Evolutionary conservation across 805 yeast species (phyloP).

Genomic region (Tetrapisispora namnaoensis): DNA sequence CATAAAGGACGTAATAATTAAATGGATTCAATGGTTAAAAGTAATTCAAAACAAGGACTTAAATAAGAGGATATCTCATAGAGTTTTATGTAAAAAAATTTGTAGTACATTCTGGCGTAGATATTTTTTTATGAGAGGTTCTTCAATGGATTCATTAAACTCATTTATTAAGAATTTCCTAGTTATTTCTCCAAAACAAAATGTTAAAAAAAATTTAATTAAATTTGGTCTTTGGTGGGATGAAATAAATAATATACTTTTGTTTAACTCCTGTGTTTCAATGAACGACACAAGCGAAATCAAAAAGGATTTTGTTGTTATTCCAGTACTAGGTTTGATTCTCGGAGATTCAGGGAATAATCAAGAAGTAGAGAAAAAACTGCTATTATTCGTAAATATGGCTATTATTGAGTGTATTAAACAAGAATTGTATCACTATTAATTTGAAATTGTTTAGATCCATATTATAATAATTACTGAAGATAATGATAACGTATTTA

Average conservation of each 20-base stretch:
- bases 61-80: conserved; percentile 4
- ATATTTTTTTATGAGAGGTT: conserved; percentile 9
- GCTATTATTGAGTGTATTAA: conserved; percentile 14
- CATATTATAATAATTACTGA: no score
- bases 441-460: neutral
- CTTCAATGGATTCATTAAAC: conserved; percentile 5
- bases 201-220: neutral
- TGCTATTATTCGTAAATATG: conserved; percentile 15
- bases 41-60: conserved; percentile 7
- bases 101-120: conserved; percentile 7
- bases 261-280: conserved; percentile 12
- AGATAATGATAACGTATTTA: no score
- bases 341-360: conserved; percentile 5
- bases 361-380: conserved; percentile 7
- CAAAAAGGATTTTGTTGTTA: neutral
- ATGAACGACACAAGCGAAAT: no score
- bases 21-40: conserved; percentile 14
- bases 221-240: conserved; percentile 18
- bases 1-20: conserved; percentile 9
- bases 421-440: conserved; percentile 3
- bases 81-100: conserved; percentile 4
- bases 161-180: neutral
- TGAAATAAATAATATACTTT: conserved; percentile 13
- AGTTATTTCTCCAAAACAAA: neutral
- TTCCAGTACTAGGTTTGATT: conserved; percentile 10